Conservation (phyloP, 2,329 filamentous ascomycete species). For the Myriosclerotinia scirpicola region DNA sequence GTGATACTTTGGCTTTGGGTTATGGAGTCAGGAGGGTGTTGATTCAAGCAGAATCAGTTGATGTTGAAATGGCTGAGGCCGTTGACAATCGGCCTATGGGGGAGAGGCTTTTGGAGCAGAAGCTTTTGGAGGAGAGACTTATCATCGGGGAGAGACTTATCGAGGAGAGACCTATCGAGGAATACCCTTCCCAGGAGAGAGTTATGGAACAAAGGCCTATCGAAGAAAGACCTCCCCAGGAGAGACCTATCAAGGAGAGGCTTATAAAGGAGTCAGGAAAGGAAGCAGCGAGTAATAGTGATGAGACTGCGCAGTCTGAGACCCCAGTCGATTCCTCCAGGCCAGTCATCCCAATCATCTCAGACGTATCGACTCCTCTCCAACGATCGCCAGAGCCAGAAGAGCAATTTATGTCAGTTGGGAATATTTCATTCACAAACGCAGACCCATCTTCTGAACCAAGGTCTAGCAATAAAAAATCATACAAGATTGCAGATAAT, state of each 20-base stretch:
- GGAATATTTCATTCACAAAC: background rate
- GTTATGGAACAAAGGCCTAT: too few relatives aligned
- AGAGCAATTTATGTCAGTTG: background rate
- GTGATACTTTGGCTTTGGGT: constrained; percentile 16
- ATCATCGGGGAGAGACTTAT: too few relatives aligned
- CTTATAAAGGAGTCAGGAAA: background rate
- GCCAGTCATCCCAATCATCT: background rate
- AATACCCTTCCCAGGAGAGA: too few relatives aligned
- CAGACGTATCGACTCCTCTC: background rate
- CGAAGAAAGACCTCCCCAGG: too few relatives aligned
- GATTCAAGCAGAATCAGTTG: background rate
- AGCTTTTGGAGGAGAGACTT: too few relatives aligned
- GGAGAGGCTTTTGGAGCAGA: too few relatives aligned
- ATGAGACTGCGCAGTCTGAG: background rate
- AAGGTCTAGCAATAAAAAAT: constrained; percentile 4
- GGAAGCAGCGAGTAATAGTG: background rate
- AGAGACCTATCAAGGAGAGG: background rate
- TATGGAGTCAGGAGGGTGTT: constrained; percentile 25
- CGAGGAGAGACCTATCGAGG: background rate
- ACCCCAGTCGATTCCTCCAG: background rate
- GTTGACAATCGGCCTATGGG: background rate
- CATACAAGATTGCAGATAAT: constrained; percentile 18
- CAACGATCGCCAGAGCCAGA: constrained; percentile 2
- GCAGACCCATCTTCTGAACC: background rate
- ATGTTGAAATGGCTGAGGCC: constrained; percentile 1